phyloP scores from a whole-genome alignment of 768 basidiomycete genomes.

The Psilocybe azurescens region DNA sequence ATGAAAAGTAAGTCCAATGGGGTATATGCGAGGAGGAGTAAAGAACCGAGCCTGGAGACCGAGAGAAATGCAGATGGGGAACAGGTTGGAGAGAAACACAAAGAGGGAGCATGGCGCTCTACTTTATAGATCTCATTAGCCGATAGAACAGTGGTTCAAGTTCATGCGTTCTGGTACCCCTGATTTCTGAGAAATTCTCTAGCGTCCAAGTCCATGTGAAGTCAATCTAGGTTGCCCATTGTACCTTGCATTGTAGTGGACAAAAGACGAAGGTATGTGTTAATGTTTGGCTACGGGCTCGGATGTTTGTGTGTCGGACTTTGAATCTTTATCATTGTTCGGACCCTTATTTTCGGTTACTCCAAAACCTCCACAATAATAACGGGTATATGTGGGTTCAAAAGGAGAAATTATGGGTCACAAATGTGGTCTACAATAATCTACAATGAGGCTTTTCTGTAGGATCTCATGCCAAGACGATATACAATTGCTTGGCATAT shows the following conservation, averaged over 20 bases:
- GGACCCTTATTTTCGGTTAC: not conserved
- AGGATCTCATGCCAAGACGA: not conserved
- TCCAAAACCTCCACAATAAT: constrained; percentile 5
- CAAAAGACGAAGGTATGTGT: constrained; percentile 16
- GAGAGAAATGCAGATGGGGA: constrained; percentile 10
- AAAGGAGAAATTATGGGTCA: not conserved
- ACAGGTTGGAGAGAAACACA: constrained; percentile 17
- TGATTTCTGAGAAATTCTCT: not conserved
- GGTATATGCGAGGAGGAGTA: constrained; percentile 26
- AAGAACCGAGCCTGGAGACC: constrained; percentile 10
- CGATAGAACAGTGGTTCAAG: constrained; percentile 21
- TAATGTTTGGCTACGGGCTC: constrained; percentile 23
- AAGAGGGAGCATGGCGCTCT: constrained; percentile 13
- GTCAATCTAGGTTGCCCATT: not conserved
- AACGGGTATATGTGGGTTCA: constrained; percentile 4
- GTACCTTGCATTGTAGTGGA: constrained; percentile 20
- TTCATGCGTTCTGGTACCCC: not conserved
- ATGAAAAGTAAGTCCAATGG: constrained; percentile 25
- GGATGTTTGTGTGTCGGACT: constrained; percentile 16
- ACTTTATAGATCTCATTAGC: constrained; percentile 36
- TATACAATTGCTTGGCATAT: not conserved
- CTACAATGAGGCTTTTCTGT: not conserved
- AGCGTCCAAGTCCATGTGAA: constrained; percentile 3
- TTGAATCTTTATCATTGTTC: constrained; percentile 20
- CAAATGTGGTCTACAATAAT: not conserved